phyloP scores from a whole-genome alignment of 1,284 basidiomycete species.

The Trichosporon sp. region DNA sequence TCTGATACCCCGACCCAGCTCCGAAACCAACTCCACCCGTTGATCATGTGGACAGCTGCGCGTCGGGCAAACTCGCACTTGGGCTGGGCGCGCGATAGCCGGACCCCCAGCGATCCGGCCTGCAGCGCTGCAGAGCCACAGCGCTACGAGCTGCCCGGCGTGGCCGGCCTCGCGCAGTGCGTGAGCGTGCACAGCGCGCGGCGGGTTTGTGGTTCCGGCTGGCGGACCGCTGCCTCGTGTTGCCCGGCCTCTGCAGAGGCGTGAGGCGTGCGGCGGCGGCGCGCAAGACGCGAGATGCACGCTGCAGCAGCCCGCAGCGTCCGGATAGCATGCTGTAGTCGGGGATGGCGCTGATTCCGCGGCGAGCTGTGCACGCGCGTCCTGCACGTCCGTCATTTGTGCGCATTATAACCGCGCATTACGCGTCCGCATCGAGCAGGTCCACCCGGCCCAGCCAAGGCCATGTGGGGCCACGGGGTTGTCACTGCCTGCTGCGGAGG shows the following conservation, averaged over 20 bases:
- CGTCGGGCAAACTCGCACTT: background rate
- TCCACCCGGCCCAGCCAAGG: background rate
- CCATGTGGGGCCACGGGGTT: background rate
- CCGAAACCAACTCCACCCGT: background rate
- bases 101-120: background rate
- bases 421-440: background rate
- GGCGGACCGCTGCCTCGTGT: background rate
- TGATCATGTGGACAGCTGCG: background rate
- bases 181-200: background rate
- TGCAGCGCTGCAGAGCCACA: no score
- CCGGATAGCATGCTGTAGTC: background rate
- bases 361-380: background rate
- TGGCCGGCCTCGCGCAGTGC: background rate
- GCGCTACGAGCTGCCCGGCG: background rate
- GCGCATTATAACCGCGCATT: background rate
- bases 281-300: background rate
- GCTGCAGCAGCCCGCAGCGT: no score
- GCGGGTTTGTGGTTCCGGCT: background rate
- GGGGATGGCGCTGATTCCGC: background rate
- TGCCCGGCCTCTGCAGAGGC: background rate
- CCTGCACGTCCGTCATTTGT: background rate
- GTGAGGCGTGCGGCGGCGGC: background rate
- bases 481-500: background rate
- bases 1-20: background rate
- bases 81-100: background rate